Conservation (phyloP, 169 alveolate species). For the Plasmodium cynomolgi region DNA sequence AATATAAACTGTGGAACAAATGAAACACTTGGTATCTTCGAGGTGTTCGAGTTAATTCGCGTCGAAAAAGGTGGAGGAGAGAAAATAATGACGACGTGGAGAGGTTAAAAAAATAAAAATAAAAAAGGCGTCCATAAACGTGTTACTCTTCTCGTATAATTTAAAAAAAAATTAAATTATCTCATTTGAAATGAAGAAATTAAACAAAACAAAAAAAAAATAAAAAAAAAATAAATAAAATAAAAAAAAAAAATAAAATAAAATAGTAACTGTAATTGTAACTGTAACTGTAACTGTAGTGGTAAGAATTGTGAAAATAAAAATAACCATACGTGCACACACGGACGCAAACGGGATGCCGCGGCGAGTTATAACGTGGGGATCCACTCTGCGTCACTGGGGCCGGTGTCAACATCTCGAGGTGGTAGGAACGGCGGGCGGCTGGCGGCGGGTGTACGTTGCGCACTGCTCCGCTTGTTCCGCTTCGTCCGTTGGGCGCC, state of each 20-base stretch:
- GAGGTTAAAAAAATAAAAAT: background rate
- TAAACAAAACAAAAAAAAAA: background rate
- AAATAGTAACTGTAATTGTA: background rate
- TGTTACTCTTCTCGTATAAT: background rate
- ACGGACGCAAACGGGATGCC: background rate
- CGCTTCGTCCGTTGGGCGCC: too few relatives aligned
- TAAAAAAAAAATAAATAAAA: background rate
- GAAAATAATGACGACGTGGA: background rate
- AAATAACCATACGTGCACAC: background rate
- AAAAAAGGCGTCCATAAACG: background rate
- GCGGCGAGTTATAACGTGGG: too few relatives aligned
- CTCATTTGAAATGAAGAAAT: background rate
- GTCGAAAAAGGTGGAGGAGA: background rate
- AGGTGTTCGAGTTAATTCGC: background rate
- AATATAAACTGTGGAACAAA: background rate
- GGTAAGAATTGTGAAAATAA: too few relatives aligned
- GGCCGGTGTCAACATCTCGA: too few relatives aligned
- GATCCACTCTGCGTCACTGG: too few relatives aligned
- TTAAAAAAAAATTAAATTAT: background rate
- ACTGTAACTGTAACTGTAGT: background rate
- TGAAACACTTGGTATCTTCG: background rate
- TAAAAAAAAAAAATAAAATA: background rate
- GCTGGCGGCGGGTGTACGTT: too few relatives aligned
- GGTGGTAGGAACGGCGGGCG: too few relatives aligned
- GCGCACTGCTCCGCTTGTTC: too few relatives aligned